Percentiles rank a stretch among this genome's conserved stretches.
phyloP scores from a whole-genome alignment of 108 stramenopile species.

The Cyclotella kingstonii region DNA sequence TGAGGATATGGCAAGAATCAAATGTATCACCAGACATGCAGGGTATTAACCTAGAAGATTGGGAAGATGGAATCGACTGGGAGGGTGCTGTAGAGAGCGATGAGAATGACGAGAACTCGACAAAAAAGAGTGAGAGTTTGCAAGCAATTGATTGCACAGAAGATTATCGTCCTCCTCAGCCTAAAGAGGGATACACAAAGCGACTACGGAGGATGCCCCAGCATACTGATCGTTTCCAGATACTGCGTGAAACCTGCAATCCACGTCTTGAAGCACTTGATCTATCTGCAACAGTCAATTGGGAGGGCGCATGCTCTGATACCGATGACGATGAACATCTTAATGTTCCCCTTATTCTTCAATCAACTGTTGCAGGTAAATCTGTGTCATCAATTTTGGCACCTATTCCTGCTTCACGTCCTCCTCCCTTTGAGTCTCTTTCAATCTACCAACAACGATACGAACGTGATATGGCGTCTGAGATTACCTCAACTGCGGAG shows the following conservation, averaged over 20 bases:
- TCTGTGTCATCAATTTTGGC: slow-evolving; percentile 66
- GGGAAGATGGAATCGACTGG: slow-evolving; percentile 85
- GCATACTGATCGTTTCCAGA: slow-evolving; percentile 26
- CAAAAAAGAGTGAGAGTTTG: slow-evolving; percentile 11
- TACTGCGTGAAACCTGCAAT: slow-evolving; percentile 60
- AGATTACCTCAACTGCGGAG: slow-evolving; percentile 57
- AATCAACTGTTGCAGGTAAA: slow-evolving; percentile 71
- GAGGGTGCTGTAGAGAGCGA: slow-evolving; percentile 48
- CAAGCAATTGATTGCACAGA: slow-evolving; percentile 1
- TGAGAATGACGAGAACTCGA: slow-evolving; percentile 9
- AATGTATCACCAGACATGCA: slow-evolving; percentile 56
- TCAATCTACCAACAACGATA: slow-evolving; percentile 64
- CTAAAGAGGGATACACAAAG: slow-evolving; percentile 26
- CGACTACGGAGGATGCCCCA: slow-evolving; percentile 10
- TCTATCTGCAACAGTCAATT: slow-evolving; percentile 56
- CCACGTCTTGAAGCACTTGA: slow-evolving; percentile 73
- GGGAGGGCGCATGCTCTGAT: slow-evolving; percentile 55
- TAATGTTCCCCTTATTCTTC: slow-evolving; percentile 70
- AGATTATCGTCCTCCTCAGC: slow-evolving; percentile 20
- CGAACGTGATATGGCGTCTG: slow-evolving; percentile 48
- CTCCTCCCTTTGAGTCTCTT: slow-evolving; percentile 59
- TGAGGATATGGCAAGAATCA: slow-evolving; percentile 40
- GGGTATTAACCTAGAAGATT: slow-evolving; percentile 71
- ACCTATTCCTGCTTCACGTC: slow-evolving; percentile 64
- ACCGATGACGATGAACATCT: slow-evolving; percentile 48